A percentile compares a stretch with the other conserved stretches of the same genome.
phyloP scores from a whole-genome alignment of 2,329 filamentous ascomycete species.

The Stachybotrys chlorohalonatus region DNA sequence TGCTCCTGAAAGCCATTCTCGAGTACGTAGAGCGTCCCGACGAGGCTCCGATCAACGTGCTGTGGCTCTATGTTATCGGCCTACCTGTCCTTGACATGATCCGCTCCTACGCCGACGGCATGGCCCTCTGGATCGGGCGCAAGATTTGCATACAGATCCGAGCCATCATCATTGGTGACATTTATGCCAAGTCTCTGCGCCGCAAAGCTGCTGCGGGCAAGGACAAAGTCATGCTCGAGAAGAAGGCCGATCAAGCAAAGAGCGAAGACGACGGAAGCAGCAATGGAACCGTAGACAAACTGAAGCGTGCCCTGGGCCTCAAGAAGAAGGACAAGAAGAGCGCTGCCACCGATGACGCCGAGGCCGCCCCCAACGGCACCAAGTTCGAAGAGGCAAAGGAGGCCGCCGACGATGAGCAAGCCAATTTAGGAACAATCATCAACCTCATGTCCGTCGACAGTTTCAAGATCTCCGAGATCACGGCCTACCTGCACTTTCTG shows the following conservation, averaged over 20 bases:
- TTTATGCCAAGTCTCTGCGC: slow-evolving; percentile 90
- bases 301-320: slow-evolving; percentile 50
- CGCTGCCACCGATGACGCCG: slow-evolving; percentile 21
- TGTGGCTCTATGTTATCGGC: slow-evolving; percentile 92
- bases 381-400: slow-evolving; percentile 27
- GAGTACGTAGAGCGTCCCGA: slow-evolving; percentile 86
- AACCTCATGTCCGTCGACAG: slow-evolving; percentile 99
- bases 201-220: slow-evolving; percentile 75
- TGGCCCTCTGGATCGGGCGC: slow-evolving; percentile 86
- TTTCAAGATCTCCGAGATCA: slow-evolving; percentile 95
- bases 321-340: slow-evolving; percentile 48
- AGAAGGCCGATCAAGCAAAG: slow-evolving; percentile 28
- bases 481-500: slow-evolving; percentile 92
- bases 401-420: slow-evolving; percentile 55
- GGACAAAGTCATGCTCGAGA: slow-evolving; percentile 62
- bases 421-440: slow-evolving; percentile 95
- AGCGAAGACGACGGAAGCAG: slow-evolving; percentile 22
- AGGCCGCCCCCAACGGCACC: slow-evolving; percentile 21
- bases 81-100: slow-evolving; percentile 76
- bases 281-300: slow-evolving; percentile 33
- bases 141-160: slow-evolving; percentile 90
- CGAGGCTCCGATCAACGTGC: slow-evolving; percentile 69
- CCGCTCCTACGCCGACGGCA: slow-evolving; percentile 74
- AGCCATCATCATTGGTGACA: slow-evolving; percentile 93
- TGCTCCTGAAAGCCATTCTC: slow-evolving; percentile 83